Evolutionary conservation across 495 filamentous ascomycete species (phyloP).

Genomic region (Penicillium odoratum): DNA sequence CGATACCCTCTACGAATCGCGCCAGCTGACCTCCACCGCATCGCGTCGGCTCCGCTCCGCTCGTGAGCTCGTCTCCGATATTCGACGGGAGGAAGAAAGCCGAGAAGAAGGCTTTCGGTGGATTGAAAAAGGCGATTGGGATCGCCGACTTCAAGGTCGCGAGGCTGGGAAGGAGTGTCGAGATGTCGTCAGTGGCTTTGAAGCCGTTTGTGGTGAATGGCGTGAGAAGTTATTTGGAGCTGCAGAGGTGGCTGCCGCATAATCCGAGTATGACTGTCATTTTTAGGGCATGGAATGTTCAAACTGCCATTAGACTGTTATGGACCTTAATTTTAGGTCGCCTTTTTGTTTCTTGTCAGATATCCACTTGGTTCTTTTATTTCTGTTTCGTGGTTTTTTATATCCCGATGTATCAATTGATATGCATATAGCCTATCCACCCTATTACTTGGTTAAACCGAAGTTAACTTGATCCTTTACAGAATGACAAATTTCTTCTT

Average conservation of each 20-base stretch:
- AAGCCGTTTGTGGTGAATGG: slow-evolving; percentile 73
- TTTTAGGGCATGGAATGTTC: slow-evolving; percentile 6
- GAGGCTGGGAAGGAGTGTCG: slow-evolving; percentile 78
- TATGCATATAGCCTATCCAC: slow-evolving; percentile 3
- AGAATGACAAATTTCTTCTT: slow-evolving; percentile 46
- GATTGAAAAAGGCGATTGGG: slow-evolving; percentile 80
- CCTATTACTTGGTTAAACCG: no score
- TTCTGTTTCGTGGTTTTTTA: slow-evolving; percentile 10
- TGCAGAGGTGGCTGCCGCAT: slow-evolving; percentile 40
- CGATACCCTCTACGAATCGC: slow-evolving; percentile 93
- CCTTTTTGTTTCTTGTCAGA: slow-evolving; percentile 21
- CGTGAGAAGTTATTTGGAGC: slow-evolving; percentile 55
- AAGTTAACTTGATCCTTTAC: neutral
- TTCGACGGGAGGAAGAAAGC: slow-evolving; percentile 76
- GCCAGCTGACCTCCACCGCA: slow-evolving; percentile 79
- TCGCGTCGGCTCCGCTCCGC: slow-evolving; percentile 72
- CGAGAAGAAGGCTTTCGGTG: slow-evolving; percentile 78
- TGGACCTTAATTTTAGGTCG: slow-evolving; percentile 7
- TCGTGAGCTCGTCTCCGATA: slow-evolving; percentile 77
- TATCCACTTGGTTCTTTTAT: slow-evolving; percentile 24
- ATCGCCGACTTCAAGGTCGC: slow-evolving; percentile 66
- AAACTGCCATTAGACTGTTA: slow-evolving; percentile 20
- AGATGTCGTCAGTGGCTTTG: slow-evolving; percentile 89
- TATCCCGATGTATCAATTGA: neutral
- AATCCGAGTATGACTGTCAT: slow-evolving; percentile 12